Conservation (phyloP, 2,329 filamentous ascomycete genomes). For the Ceratocystis cacaofunesta region DNA sequence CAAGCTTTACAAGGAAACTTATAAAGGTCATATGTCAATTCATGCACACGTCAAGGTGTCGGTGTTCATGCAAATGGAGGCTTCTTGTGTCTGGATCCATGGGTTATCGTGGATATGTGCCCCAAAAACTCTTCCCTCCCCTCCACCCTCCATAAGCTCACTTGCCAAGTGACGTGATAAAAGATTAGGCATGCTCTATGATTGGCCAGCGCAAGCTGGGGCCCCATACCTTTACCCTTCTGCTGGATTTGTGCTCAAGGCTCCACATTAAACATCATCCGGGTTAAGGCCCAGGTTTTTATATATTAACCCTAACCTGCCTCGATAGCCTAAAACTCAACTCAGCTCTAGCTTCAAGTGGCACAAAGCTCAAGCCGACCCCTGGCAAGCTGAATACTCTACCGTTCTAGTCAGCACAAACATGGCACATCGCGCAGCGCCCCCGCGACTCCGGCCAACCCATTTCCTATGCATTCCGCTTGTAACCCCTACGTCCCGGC, state of each 20-base stretch:
- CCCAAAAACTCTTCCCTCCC: no score
- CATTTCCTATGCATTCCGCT: conserved; percentile 70
- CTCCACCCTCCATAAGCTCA: background rate
- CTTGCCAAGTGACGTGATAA: background rate
- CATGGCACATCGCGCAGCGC: background rate
- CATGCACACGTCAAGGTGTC: no score
- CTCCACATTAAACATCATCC: background rate
- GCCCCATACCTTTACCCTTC: background rate
- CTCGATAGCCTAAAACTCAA: background rate
- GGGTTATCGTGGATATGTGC: no score
- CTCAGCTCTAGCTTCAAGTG: background rate
- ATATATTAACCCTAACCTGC: background rate
- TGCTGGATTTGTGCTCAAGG: background rate
- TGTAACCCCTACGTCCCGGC: conserved; percentile 41
- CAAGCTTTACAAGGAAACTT: no score
- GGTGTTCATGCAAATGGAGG: no score
- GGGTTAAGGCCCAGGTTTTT: background rate
- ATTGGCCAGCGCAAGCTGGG: background rate
- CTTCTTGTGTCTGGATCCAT: no score
- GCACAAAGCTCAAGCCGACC: background rate
- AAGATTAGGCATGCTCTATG: background rate
- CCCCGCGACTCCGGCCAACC: conserved; percentile 35
- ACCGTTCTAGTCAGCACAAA: background rate
- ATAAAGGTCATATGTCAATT: no score
- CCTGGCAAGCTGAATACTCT: no score